Evolutionary conservation across 192 early-diverging fungal species (phyloP), one percentile per base, ranked within the genome.

Genomic region (Funneliformis mosseae): DNA sequence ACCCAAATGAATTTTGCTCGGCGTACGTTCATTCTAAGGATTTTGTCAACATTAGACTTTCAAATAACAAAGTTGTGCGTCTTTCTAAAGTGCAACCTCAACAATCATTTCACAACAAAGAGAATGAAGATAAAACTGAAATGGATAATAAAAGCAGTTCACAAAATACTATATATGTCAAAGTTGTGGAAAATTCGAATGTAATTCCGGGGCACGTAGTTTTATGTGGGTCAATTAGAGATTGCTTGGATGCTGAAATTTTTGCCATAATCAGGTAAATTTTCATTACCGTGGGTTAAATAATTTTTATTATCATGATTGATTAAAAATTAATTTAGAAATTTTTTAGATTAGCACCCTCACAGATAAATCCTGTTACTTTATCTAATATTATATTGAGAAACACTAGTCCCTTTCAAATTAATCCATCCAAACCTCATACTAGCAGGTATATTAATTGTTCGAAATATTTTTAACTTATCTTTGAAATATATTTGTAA

Each of bases 231-330:
- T 73, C 81, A 48, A 83, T 88, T 1, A 77, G 83, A 70, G 82
- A 83, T 1, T 86, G 84, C 5, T 62, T 91, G 69, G 86, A 88
- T 33, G 66, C 83, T 0, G 83, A 88, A 67, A 83, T 83, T 61
- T 91, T 87, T 83, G 84, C 83, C 6, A 87, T 89, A 63, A 77
- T 90, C 70, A 84, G 83, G 89, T 88, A 87, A 74, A 80, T 77
- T 23, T n/a, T 0, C 27, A 5, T 64, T 72, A 11, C 48, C n/a
- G 16, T 23, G n/a, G n/a, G 45, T 38, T 55, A 69, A 39, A 42
- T 69, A 48, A 12, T 28, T 75, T 43, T 73, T 66, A 69, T 61
- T 41, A 43, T 48, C 48, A 4, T 21, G 10, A 50, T 61, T 21
- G 28, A 28, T 62, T n/a, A 48, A 9, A 72, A 46, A 78, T 21